Evolutionary conservation across 345 rosid species (phyloP).

Genomic region (Euphorbia lathyris): DNA sequence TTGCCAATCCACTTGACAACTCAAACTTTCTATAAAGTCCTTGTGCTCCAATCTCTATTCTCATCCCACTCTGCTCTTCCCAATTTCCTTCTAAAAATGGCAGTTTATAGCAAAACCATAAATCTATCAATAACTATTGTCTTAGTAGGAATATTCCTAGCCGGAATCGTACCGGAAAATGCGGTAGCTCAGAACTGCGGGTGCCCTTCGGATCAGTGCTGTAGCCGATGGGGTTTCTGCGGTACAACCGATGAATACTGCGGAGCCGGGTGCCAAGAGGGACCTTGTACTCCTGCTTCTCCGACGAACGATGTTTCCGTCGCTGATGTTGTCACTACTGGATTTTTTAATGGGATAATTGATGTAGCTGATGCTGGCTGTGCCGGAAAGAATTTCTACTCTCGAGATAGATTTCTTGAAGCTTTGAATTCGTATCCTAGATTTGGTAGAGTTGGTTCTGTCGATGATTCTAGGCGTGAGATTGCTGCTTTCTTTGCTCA

Average conservation of each 20-base stretch:
- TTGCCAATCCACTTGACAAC: not conserved
- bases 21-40: not conserved
- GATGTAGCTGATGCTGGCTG: slow-evolving; percentile 45
- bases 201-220: slow-evolving; percentile 43
- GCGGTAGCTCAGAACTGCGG: slow-evolving; percentile 48
- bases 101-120: not conserved
- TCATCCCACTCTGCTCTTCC: not conserved
- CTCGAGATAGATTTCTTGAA: slow-evolving; percentile 48
- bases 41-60: not conserved
- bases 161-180: not conserved
- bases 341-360: slow-evolving; percentile 43
- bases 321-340: slow-evolving; percentile 36
- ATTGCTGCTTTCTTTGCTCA: slow-evolving; percentile 84
- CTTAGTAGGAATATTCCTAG: slow-evolving; percentile 1
- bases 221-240: slow-evolving; percentile 47
- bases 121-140: not conserved
- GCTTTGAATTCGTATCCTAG: slow-evolving; percentile 45
- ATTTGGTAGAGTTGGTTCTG: slow-evolving; percentile 53
- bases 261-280: slow-evolving; percentile 45
- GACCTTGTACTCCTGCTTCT: slow-evolving; percentile 36
- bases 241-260: slow-evolving; percentile 34
- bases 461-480: slow-evolving; percentile 57
- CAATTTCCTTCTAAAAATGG: not conserved
- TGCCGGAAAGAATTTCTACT: slow-evolving; percentile 57
- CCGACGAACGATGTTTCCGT: slow-evolving; percentile 24